These are phyloP conservation scores for Globisporangium irregulare DNA, from an alignment of 352 stramenopile species.

Conservation along the genomic window DNA sequence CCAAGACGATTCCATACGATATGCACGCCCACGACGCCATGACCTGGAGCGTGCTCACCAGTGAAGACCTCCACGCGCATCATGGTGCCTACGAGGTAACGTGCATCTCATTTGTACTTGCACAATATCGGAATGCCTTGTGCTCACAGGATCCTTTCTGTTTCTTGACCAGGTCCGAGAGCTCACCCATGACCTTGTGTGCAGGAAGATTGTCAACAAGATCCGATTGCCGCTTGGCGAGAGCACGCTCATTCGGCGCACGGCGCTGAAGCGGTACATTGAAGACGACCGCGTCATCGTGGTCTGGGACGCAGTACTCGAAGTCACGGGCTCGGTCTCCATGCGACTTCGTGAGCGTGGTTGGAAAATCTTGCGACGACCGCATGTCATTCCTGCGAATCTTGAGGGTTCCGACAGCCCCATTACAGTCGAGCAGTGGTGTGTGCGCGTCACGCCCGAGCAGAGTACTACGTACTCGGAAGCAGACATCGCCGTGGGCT, in stretches of 20 bases:
- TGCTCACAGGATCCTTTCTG: background rate
- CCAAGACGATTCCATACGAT: background rate
- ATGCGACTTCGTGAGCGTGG: constrained; percentile 12
- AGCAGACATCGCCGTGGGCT: constrained; percentile 25
- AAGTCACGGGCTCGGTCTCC: constrained; percentile 7
- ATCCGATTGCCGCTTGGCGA: constrained; percentile 6
- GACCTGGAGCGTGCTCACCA: background rate
- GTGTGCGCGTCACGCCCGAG: constrained; percentile 10
- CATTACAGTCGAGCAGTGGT: constrained; percentile 4
- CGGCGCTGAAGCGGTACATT: constrained; percentile 9
- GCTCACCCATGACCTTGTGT: background rate
- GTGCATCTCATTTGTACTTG: no score
- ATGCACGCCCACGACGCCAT: background rate
- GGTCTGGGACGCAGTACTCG: constrained; percentile 12
- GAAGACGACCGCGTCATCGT: constrained; percentile 2
- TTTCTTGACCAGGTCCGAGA: constrained; percentile 5
- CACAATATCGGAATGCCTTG: background rate
- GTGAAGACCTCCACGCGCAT: background rate
- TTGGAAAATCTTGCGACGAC: constrained; percentile 11
- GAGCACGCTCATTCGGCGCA: constrained; percentile 3
- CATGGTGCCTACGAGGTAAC: constrained; percentile 8
- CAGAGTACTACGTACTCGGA: constrained; percentile 5
- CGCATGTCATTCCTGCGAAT: background rate
- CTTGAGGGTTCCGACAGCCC: background rate
- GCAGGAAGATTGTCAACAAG: constrained; percentile 9